Evolutionary conservation across 2,329 filamentous ascomycete genomes (phyloP).

Genomic region (Chrysosporium keratinophilum): DNA sequence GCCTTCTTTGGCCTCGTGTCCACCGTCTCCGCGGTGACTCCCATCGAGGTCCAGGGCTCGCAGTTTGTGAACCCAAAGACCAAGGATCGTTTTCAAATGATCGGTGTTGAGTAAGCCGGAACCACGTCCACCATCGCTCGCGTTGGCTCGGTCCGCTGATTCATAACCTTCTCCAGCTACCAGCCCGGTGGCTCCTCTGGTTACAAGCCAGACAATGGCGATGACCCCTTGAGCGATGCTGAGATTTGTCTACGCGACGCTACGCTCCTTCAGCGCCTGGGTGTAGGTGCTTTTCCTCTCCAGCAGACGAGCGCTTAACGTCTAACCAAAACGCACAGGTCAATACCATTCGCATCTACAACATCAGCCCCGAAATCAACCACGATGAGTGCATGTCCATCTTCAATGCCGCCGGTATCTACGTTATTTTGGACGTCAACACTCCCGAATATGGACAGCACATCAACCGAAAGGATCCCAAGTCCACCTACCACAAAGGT

Average conservation of each 20-base stretch:
- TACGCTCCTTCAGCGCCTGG: conserved; percentile 52
- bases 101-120: conserved; percentile 49
- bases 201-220: conserved; percentile 41
- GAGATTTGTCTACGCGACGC: conserved; percentile 52
- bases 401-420: conserved; percentile 57
- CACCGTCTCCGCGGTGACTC: conserved; percentile 44
- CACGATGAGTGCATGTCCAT: conserved; percentile 54
- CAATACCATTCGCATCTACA: conserved; percentile 58
- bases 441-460: conserved; percentile 47
- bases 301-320: background rate
- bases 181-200: conserved; percentile 53
- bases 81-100: conserved; percentile 50
- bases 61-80: conserved; percentile 52
- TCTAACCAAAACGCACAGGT: conserved; percentile 28
- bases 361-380: conserved; percentile 49
- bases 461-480: conserved; percentile 47
- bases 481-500: conserved; percentile 44
- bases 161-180: conserved; percentile 34
- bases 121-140: background rate
- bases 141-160: background rate
- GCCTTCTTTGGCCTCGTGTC: conserved; percentile 35
- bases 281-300: conserved; percentile 32
- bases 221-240: conserved; percentile 49
- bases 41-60: conserved; percentile 48
- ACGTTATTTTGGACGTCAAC: conserved; percentile 57